Base-by-base conservation (phyloP, 2,329 filamentous ascomycete species). In the Aspergillus nomiae region DNA sequence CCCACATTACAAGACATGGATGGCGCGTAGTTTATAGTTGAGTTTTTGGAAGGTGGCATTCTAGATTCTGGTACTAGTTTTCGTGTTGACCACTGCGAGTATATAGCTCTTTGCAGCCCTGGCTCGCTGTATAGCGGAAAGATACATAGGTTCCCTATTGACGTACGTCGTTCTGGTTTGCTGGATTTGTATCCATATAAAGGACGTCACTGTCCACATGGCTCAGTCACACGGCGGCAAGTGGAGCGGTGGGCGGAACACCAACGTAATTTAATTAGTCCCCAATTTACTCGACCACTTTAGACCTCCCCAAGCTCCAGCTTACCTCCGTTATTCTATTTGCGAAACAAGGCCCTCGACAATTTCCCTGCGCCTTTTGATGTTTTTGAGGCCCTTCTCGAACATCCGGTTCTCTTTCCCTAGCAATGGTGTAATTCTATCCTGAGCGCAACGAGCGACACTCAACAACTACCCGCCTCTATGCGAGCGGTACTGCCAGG, bases 401-500 rank as follows among this genome's bases (percentile, higher is more conserved):
- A 51, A 21, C 9, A 26, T 8, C 34, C 26, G 16, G n/a, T 9
- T 46, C 48, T 45, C 26, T 50, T 26, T 11, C 24, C 4, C 65
- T 64, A 69, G 74, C 71, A 71, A 78, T 78, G 76, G 70, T 78
- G 69, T 77, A 73, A 70, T 61, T 46, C 64, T 60, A 43, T 61
- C 61, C 62, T 59, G 56, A 71, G 68, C 70, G 71, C 71, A 76
- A 65, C 65, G 61, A 70, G 67, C 68, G 68, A 70, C 28, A 65
- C 60, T 62, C 64, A 58, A 65, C 68, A 51, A 64, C 69, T 62
- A 68, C 66, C 75, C 74, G 74, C 77, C 81, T 87, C 81, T 78
- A 93, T 93, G 90, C 89, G 89, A 84, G 86, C 88, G 76, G 87
- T 94, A 80, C 85, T 94, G 71, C 92, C 92, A 67, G 92, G 92